Evolutionary conservation across 2,329 filamentous ascomycete genomes (phyloP).

Genomic region (Elsinoe ampelina): DNA sequence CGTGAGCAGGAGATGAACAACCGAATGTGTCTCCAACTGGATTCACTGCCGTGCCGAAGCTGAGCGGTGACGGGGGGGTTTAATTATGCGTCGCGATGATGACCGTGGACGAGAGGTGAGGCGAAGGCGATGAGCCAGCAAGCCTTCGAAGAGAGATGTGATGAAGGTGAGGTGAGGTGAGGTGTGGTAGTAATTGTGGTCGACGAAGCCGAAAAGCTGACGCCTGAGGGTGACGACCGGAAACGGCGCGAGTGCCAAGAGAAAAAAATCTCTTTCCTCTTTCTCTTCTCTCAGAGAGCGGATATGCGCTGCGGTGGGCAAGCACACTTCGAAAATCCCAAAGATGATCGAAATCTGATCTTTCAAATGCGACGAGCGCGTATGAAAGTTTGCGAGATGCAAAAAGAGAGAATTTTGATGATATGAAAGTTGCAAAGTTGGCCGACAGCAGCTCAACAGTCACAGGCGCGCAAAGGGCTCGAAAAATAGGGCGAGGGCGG

Average conservation of each 20-base stretch:
- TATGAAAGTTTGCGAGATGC: conserved; percentile 10
- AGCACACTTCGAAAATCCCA: conserved; percentile 7
- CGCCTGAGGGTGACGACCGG: background rate
- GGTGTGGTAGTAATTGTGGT: no score
- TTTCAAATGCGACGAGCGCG: conserved; percentile 1
- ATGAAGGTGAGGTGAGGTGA: background rate
- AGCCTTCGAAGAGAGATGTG: conserved; percentile 24
- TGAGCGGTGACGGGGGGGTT: conserved; percentile 18
- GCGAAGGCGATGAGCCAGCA: conserved; percentile 33
- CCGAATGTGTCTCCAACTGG: conserved; percentile 82
- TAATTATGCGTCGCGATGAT: conserved; percentile 14
- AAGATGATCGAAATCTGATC: conserved; percentile 4
- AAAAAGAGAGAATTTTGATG: conserved; percentile 6
- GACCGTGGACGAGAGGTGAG: conserved; percentile 19
- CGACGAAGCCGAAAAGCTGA: background rate
- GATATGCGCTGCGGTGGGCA: background rate
- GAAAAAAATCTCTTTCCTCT: background rate
- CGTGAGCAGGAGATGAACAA: conserved; percentile 88
- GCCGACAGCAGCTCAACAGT: conserved; percentile 13
- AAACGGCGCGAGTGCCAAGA: background rate
- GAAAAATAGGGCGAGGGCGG: conserved; percentile 2
- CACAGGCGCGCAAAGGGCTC: conserved; percentile 3
- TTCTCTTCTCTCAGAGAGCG: conserved; percentile 1
- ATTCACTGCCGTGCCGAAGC: conserved; percentile 33
- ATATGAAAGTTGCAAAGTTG: conserved; percentile 3